Evolutionary conservation across 2,329 filamentous ascomycete species (phyloP), one percentile per base, ranked within the genome.

Genomic region (Cryphonectria japonica): DNA sequence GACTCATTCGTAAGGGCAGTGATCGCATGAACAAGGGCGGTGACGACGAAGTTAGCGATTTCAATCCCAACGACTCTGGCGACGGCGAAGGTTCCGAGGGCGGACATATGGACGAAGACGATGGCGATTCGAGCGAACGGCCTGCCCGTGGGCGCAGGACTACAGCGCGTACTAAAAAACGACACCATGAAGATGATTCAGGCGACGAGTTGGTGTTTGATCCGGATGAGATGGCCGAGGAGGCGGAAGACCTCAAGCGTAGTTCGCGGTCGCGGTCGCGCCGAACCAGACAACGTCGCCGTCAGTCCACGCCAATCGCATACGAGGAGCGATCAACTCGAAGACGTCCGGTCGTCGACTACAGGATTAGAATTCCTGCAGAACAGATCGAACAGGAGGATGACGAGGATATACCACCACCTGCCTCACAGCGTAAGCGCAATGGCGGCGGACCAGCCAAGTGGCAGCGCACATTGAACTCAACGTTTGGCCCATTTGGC

Each of bases 401-500:
- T 66, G 92, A 92, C 41, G 91, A 88, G 62, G 88, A 91, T 64
- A 89, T 90, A 46, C 63, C 64, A 70, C 84, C 88, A 13, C 90
- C 92, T 52, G 88, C 90, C 6, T 69, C 67, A 32, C 90, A 91
- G 70, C 89, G 89, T 74, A 89, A 92, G 63, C 88, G 89, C 46
- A 87, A 89, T 62, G 87, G 84, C 70, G 88, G 85, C 66, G 89
- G 86, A 52, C 87, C 84, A 41, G 83, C 84, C 14, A 83, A 82
- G 60, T 94, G 91, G 90, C 93, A 95, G 78, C 92, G 94, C 66
- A 93, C 88, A 70, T 86, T 98, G 43, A 95, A 97, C 81, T 94
- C 94, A 32, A 97, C 94, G 0, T 93, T 92, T 78, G 96, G 96
- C 11, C 96, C 96, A 2, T 98, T 99, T 80, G 96, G 94, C 71